Conservation (phyloP, 176 grass and related monocot species). For the Ampelocalamus luodianensis region DNA sequence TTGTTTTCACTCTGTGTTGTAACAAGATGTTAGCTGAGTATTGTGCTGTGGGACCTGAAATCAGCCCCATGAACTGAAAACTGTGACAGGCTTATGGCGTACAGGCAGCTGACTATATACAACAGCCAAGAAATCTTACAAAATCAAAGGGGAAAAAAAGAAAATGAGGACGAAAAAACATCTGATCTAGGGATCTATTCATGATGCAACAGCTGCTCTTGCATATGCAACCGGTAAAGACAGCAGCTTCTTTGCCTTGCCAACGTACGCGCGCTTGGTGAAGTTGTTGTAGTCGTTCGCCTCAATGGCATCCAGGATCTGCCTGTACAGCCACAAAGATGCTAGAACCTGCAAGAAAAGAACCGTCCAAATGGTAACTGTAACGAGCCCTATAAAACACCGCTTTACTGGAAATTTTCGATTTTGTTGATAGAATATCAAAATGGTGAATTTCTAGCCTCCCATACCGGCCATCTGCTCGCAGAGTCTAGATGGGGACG, state of each 20-base stretch:
- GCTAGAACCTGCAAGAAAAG: slow-evolving; percentile 62
- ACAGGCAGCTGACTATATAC: slow-evolving; percentile 54
- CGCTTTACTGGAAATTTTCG: background rate
- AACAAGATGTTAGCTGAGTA: slow-evolving; percentile 39
- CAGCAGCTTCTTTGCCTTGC: slow-evolving; percentile 84
- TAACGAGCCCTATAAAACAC: background rate
- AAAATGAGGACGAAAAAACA: background rate
- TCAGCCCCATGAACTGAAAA: slow-evolving; percentile 31
- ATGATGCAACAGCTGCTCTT: slow-evolving; percentile 57
- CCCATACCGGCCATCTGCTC: slow-evolving; percentile 91
- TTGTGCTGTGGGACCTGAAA: background rate
- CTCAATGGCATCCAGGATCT: slow-evolving; percentile 92
- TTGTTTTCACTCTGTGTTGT: background rate
- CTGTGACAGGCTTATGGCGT: background rate
- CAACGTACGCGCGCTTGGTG: slow-evolving; percentile 81
- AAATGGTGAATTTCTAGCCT: background rate
- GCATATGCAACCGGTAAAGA: slow-evolving; percentile 71
- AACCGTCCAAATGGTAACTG: background rate
- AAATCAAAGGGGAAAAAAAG: background rate
- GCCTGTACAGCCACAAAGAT: slow-evolving; percentile 78
- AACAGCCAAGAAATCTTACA: background rate
- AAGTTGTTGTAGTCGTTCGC: slow-evolving; percentile 97
- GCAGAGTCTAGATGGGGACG: slow-evolving; percentile 70
- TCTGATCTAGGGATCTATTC: slow-evolving; percentile 29
- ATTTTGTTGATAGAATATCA: background rate